Conservation (phyloP, 345 rosid species). For the Nephelium lappaceum region DNA sequence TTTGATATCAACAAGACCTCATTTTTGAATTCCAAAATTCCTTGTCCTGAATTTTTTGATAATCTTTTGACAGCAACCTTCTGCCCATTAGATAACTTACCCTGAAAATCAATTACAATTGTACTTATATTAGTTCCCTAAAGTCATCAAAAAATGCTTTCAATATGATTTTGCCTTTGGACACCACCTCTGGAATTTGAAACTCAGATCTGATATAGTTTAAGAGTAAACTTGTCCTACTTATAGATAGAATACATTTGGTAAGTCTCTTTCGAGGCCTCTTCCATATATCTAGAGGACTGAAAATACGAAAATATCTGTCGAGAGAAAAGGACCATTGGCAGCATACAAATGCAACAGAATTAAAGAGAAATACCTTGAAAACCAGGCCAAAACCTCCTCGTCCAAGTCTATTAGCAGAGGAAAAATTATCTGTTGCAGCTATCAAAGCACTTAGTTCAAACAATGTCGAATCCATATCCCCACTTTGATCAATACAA, state of each 20-base stretch:
- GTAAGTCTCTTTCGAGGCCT: too few relatives aligned
- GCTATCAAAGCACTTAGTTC: conserved; percentile 6
- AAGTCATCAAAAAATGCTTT: too few relatives aligned
- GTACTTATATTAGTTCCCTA: neutral
- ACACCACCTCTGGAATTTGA: too few relatives aligned
- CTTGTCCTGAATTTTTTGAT: neutral
- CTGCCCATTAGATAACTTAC: neutral
- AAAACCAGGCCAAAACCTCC: conserved; percentile 38
- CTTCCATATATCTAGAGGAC: too few relatives aligned
- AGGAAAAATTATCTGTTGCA: conserved; percentile 33
- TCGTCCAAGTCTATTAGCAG: conserved; percentile 25
- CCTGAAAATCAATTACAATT: neutral
- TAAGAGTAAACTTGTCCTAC: too few relatives aligned
- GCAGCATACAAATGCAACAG: neutral
- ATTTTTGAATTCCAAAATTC: neutral
- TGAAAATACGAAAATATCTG: too few relatives aligned
- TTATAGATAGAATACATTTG: too few relatives aligned
- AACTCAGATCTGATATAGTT: too few relatives aligned
- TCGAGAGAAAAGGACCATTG: too few relatives aligned
- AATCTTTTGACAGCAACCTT: neutral
- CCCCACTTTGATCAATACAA: neutral
- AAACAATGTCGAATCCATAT: conserved; percentile 22
- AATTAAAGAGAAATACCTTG: conserved; percentile 19
- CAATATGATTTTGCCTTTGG: too few relatives aligned
- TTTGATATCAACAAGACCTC: conserved; percentile 12